phyloP scores from a whole-genome alignment of 345 rosid genomes.

The Brassica carinata region DNA sequence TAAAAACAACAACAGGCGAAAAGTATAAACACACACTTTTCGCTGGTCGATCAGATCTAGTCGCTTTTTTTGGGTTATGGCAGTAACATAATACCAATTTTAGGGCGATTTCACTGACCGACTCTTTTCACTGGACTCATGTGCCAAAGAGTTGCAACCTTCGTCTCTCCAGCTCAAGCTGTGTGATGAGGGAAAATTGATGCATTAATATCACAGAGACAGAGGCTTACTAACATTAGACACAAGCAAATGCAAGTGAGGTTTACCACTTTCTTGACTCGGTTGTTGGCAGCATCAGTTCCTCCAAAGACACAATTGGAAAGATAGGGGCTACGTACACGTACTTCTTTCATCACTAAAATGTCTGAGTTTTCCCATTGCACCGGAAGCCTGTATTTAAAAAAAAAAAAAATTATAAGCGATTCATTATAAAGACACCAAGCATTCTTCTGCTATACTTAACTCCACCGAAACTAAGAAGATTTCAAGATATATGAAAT shows the following conservation, averaged over 20 bases:
- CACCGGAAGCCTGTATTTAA: slow-evolving; percentile 79
- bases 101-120: slow-evolving; percentile 26
- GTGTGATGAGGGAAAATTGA: not conserved
- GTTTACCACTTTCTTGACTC: slow-evolving; percentile 97
- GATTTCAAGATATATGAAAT: not conserved
- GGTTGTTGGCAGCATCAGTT: slow-evolving; percentile 89
- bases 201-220: slow-evolving; percentile 16
- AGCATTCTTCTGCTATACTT: not conserved
- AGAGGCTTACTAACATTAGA: slow-evolving; percentile 8
- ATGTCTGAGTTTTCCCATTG: slow-evolving; percentile 93
- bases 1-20: slow-evolving; percentile 34
- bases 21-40: slow-evolving; percentile 20
- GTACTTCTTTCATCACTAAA: slow-evolving; percentile 90
- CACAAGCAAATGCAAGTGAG: not conserved
- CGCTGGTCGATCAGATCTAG: slow-evolving; percentile 30
- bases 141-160: slow-evolving; percentile 41
- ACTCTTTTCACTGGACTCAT: slow-evolving; percentile 15
- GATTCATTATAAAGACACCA: slow-evolving; percentile 8
- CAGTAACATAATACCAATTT: slow-evolving; percentile 19
- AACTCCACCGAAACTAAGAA: not conserved
- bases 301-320: slow-evolving; percentile 89
- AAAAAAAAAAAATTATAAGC: not conserved
- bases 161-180: slow-evolving; percentile 43
- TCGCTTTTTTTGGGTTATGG: slow-evolving; percentile 2
- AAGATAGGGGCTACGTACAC: slow-evolving; percentile 85